Conservation (phyloP, 140 eudicot species). For the Eryngium alpinum region DNA sequence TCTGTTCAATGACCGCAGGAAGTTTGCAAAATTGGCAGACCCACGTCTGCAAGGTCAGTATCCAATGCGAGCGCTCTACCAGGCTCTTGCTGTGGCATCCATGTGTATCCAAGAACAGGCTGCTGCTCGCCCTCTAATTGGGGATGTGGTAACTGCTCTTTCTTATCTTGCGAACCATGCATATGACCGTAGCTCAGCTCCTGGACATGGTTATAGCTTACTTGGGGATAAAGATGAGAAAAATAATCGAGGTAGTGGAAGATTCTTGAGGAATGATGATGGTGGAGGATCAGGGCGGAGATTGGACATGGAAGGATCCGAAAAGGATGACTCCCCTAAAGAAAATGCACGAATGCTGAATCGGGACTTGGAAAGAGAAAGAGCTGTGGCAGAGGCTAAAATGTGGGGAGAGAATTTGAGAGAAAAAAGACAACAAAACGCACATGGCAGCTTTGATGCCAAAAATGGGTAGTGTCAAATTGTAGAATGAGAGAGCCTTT, state of each 20-base stretch:
- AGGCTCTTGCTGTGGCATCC: conserved; percentile 90
- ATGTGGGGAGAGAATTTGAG: conserved; percentile 91
- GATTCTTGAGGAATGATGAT: conserved; percentile 52
- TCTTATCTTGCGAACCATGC: conserved; percentile 79
- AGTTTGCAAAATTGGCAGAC: conserved; percentile 70
- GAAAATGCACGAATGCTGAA: conserved; percentile 58
- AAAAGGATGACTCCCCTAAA: conserved; percentile 78
- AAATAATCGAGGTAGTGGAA: conserved; percentile 36
- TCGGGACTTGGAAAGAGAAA: conserved; percentile 73
- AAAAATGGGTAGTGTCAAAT: conserved; percentile 18
- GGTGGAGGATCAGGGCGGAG: conserved; percentile 70
- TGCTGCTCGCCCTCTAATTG: conserved; percentile 87
- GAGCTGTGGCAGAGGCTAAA: conserved; percentile 95
- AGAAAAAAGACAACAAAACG: conserved; percentile 58
- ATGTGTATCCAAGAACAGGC: conserved; percentile 97
- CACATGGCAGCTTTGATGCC: conserved; percentile 66
- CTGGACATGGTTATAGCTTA: conserved; percentile 31
- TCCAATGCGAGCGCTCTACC: conserved; percentile 90
- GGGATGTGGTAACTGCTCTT: conserved; percentile 92
- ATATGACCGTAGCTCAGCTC: conserved; percentile 42
- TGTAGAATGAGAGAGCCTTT: background rate
- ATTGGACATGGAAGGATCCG: conserved; percentile 76
- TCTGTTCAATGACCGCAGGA: conserved; percentile 74
- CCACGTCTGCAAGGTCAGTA: conserved; percentile 76
- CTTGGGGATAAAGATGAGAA: conserved; percentile 19